These are phyloP conservation scores for Ormosia emarginata DNA, from an alignment of 306 rosid genomes.

Conservation along the genomic window DNA sequence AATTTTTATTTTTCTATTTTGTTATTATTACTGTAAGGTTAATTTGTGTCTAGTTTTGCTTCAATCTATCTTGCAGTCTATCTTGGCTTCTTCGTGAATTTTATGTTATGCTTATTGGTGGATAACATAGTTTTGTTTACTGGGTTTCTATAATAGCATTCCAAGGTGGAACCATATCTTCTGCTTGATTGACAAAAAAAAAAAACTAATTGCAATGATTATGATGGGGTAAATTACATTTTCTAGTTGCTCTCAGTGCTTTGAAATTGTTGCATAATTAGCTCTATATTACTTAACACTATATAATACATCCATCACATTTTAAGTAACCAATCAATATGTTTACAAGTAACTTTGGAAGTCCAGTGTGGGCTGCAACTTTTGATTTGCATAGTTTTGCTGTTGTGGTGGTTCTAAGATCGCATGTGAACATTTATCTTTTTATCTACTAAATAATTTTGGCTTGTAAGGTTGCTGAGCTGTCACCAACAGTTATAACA, in stretches of 20 bases:
- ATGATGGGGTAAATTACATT: background rate
- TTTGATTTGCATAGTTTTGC: slow-evolving; percentile 9
- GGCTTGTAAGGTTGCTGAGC: background rate
- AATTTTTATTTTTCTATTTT: background rate
- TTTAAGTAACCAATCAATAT: background rate
- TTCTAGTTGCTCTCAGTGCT: background rate
- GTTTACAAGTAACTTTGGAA: background rate
- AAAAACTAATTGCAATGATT: background rate
- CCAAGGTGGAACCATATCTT: background rate
- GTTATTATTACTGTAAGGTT: background rate
- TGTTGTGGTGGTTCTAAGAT: background rate
- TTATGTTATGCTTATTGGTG: background rate
- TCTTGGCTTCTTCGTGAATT: background rate
- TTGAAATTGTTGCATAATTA: background rate
- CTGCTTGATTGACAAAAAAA: background rate
- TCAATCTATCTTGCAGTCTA: background rate
- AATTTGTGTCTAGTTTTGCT: background rate
- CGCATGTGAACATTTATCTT: background rate
- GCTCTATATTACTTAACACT: background rate
- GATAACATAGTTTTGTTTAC: background rate
- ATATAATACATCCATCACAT: background rate
- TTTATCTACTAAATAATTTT: background rate
- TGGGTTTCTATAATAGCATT: background rate
- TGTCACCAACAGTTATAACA: background rate
- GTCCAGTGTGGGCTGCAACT: background rate